These are phyloP conservation scores for Plasmodium malariae DNA, from an alignment of 169 alveolate species.

Conservation along the genomic window DNA sequence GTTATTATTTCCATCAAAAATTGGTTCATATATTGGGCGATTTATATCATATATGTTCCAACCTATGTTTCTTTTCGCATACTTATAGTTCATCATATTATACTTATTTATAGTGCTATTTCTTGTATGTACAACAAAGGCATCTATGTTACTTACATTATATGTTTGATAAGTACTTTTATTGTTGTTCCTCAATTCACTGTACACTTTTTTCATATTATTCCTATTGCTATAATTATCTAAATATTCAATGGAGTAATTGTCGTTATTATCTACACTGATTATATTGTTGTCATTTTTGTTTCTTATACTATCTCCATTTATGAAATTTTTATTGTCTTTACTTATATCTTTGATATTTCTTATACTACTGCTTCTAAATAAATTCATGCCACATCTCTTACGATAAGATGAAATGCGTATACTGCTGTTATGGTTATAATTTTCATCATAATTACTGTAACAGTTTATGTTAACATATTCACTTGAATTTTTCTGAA, in stretches of 20 bases:
- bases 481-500: background rate
- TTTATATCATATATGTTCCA: background rate
- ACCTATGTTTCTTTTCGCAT: background rate
- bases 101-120: background rate
- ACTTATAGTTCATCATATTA: slow-evolving; percentile 2
- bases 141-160: background rate
- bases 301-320: background rate
- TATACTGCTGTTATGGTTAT: background rate
- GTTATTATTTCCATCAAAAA: background rate
- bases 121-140: background rate
- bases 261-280: background rate
- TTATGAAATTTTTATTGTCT: no score
- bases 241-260: background rate
- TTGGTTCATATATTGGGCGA: background rate
- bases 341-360: background rate
- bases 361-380: background rate
- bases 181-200: no score
- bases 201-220: background rate
- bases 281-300: background rate
- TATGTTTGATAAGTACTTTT: background rate
- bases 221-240: background rate
- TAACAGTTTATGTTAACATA: background rate
- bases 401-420: background rate
- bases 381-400: background rate
- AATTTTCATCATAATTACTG: background rate